Conservation (phyloP, 2,329 filamentous ascomycete genomes). For the Alternaria burnsii region DNA sequence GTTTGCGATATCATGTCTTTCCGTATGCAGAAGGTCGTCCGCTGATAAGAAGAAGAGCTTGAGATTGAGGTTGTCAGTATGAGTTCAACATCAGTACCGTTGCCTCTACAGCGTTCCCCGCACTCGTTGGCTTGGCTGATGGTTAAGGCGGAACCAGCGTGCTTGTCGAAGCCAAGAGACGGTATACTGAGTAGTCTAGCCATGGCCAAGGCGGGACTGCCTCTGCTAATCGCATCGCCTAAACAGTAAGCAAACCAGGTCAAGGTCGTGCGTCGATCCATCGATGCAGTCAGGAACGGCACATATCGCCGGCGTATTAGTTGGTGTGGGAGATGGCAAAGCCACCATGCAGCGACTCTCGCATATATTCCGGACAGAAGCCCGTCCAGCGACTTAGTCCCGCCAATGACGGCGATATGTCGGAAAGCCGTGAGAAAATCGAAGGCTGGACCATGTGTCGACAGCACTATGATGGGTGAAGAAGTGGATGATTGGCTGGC, state of each 20-base stretch:
- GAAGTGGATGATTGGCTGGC: not conserved
- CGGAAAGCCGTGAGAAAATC: conserved; percentile 2
- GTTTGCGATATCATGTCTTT: not conserved
- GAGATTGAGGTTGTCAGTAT: not conserved
- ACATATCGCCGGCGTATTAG: not conserved
- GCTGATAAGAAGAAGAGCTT: not conserved
- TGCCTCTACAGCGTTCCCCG: not conserved
- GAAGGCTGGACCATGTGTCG: not conserved
- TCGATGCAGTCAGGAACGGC: not conserved
- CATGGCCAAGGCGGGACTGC: not conserved
- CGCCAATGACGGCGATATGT: conserved; percentile 12
- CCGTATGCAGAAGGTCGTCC: not conserved
- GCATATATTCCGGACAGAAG: conserved; percentile 6
- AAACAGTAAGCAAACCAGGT: not conserved
- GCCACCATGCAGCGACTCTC: conserved; percentile 1
- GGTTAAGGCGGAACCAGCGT: not conserved
- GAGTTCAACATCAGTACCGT: not conserved
- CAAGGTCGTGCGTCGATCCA: not conserved
- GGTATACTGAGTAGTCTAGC: not conserved
- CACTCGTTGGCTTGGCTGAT: not conserved
- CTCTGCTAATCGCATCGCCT: not conserved
- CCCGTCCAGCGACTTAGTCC: conserved; percentile 4
- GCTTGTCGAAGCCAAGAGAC: not conserved
- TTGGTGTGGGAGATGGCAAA: not conserved
- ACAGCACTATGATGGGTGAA: not conserved